Percentiles rank a stretch among this genome's conserved stretches.
Evolutionary conservation across 1,139 yeast genomes (phyloP).

Genomic region (Suhomyces guaymorum): DNA sequence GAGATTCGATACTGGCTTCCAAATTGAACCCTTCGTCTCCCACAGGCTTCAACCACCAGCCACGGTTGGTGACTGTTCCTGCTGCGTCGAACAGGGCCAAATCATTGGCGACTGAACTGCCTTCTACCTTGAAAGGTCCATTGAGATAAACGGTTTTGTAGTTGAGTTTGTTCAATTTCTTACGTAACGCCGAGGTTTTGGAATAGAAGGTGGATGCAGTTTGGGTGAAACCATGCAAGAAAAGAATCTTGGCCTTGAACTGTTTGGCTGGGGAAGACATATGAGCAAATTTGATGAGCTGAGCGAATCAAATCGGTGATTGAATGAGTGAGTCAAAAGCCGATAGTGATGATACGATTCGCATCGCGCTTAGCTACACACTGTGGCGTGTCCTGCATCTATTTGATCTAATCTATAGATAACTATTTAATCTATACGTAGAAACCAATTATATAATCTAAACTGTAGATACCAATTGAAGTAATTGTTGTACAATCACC

Average conservation of each 20-base stretch:
- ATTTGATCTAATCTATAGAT: neutral
- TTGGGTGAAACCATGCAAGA: constrained; percentile 49
- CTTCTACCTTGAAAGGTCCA: constrained; percentile 67
- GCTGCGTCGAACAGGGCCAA: constrained; percentile 45
- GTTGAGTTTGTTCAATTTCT: constrained; percentile 34
- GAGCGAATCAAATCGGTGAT: too few relatives aligned
- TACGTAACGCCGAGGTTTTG: constrained; percentile 47
- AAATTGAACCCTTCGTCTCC: constrained; percentile 27
- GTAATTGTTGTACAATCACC: too few relatives aligned
- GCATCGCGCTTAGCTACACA: too few relatives aligned
- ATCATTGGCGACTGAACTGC: constrained; percentile 45
- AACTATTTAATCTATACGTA: too few relatives aligned
- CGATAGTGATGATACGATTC: too few relatives aligned
- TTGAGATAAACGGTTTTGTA: constrained; percentile 70
- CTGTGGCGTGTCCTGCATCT: neutral
- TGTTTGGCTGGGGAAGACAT: constrained; percentile 11
- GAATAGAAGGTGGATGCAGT: constrained; percentile 47
- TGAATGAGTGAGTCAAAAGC: too few relatives aligned
- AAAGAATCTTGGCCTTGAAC: constrained; percentile 30
- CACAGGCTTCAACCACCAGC: constrained; percentile 40
- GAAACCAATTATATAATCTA: too few relatives aligned
- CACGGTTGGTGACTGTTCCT: constrained; percentile 28
- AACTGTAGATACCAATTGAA: too few relatives aligned
- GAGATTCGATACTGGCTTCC: constrained; percentile 31
- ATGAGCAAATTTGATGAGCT: neutral